Base-by-base conservation (phyloP, 2,329 filamentous ascomycete genomes). In the Lachnellula cervina region DNA sequence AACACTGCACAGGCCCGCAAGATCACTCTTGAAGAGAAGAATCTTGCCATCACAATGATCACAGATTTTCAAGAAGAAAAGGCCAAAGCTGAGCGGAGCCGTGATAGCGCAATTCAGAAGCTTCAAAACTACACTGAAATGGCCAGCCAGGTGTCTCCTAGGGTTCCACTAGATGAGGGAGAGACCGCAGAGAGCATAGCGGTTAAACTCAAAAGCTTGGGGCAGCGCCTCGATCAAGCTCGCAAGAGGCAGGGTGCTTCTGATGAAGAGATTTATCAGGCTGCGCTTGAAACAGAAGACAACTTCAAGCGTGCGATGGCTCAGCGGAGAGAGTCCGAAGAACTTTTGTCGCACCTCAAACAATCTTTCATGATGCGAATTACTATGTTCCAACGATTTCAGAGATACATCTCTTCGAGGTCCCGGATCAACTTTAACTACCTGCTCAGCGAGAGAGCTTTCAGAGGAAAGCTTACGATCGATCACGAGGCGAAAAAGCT, bases 401-500 rank as follows among this genome's bases (percentile, higher is more conserved):
- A 93, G 65, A 81, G 85, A 25, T 83, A 86, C 63, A 97, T 99
- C 66, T 93, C 91, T 38, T 83, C 87, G n/a, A 84, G 88, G 54
- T 89, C 94, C 46, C 86, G 90, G 49, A 86, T 88, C 52, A 90
- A 89, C 59, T 99, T 99, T 72, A 87, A 83, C 51, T 95, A 94
- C 68, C 80, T 97, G 14, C 82, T 99, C 56, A 90, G 86, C 67
- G 92, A 97, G 72, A 86, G 94, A 66, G 87, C 88, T 21, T 99
- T 96, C 73, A 84, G 91, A 45, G 94, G 94, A 55, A 83, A 82
- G 60, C 81, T 99, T 55, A 76, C 86, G 21, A 81, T 96, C 43
- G 86, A 96, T 66, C 93, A 97, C 73, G 75, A 78, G 49, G 71
- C 78, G n/a, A 87, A 87, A 64, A 78, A 81, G 54, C 81, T 99